Conservation (phyloP, 805 yeast species). For the Sugiyamaella qingdaonensis region DNA sequence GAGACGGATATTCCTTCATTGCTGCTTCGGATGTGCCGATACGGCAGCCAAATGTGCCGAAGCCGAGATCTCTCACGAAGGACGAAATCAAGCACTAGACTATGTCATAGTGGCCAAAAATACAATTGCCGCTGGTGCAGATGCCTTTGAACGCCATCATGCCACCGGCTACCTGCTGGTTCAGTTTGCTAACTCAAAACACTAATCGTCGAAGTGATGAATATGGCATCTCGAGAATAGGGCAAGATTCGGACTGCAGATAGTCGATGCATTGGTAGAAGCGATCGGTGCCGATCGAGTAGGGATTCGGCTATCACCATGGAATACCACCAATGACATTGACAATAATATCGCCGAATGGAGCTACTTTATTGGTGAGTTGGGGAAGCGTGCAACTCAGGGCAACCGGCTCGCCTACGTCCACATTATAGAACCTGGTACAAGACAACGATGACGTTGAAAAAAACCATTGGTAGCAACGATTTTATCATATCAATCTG, state of each 20-base stretch:
- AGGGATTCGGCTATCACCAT: conserved; percentile 40
- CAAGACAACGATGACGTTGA: conserved; percentile 15
- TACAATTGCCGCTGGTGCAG: conserved; percentile 52
- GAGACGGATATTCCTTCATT: conserved; percentile 9
- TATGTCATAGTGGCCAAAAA: conserved; percentile 50
- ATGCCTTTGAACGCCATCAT: conserved; percentile 61
- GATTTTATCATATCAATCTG: conserved; percentile 33
- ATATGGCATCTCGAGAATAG: conserved; percentile 65
- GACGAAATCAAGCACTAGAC: conserved; percentile 43
- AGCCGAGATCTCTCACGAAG: conserved; percentile 43
- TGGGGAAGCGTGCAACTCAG: conserved; percentile 36
- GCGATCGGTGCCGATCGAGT: conserved; percentile 50
- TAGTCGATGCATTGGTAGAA: conserved; percentile 47
- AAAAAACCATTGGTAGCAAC: background rate
- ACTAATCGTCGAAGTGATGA: conserved; percentile 53
- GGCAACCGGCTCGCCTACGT: conserved; percentile 38
- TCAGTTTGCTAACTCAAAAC: conserved; percentile 42
- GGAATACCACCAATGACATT: conserved; percentile 13
- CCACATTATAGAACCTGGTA: conserved; percentile 37
- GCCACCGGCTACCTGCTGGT: conserved; percentile 59
- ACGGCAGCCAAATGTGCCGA: conserved; percentile 1
- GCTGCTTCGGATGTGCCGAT: conserved; percentile 14
- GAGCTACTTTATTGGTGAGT: conserved; percentile 39
- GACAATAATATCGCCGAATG: conserved; percentile 32
- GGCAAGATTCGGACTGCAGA: conserved; percentile 45